phyloP scores from a whole-genome alignment of 2,329 filamentous ascomycete genomes.

The Penicillium sp. region DNA sequence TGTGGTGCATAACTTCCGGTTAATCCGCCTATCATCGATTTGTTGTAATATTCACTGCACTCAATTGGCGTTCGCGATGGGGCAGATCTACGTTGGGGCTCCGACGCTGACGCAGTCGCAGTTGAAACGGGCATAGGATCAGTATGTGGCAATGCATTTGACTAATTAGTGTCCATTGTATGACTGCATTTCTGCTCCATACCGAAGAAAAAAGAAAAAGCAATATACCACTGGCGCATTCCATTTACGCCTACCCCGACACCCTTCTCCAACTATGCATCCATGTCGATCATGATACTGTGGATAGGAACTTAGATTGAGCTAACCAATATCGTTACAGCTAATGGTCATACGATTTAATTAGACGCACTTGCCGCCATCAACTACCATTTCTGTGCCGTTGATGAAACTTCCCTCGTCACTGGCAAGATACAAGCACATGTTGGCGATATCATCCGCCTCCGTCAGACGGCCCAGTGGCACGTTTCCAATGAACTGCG shows the following conservation, averaged over 20 bases:
- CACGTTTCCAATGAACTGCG: slow-evolving; percentile 43
- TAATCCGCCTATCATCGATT: not conserved
- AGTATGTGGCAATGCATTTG: not conserved
- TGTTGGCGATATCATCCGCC: slow-evolving; percentile 63
- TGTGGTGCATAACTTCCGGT: not conserved
- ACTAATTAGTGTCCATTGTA: not conserved
- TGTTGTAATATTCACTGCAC: not conserved
- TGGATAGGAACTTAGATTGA: no score
- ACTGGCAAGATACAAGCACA: slow-evolving; percentile 64
- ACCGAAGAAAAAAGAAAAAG: not conserved
- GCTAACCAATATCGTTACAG: no score
- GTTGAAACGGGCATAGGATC: not conserved
- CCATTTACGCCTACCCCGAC: not conserved
- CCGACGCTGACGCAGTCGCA: not conserved
- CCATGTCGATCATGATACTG: not conserved
- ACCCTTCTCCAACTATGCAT: not conserved
- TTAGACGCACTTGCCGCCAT: slow-evolving; percentile 49
- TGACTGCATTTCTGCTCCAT: not conserved
- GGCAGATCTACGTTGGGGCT: not conserved
- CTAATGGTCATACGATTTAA: not conserved
- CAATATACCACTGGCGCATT: not conserved
- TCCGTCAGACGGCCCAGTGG: slow-evolving; percentile 44
- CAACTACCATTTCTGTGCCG: slow-evolving; percentile 64
- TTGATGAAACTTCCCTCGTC: slow-evolving; percentile 69
- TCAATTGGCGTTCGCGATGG: not conserved